These are phyloP conservation scores for Pichia phayaonensis DNA, from an alignment of 805 yeast genomes.

Conservation along the genomic window DNA sequence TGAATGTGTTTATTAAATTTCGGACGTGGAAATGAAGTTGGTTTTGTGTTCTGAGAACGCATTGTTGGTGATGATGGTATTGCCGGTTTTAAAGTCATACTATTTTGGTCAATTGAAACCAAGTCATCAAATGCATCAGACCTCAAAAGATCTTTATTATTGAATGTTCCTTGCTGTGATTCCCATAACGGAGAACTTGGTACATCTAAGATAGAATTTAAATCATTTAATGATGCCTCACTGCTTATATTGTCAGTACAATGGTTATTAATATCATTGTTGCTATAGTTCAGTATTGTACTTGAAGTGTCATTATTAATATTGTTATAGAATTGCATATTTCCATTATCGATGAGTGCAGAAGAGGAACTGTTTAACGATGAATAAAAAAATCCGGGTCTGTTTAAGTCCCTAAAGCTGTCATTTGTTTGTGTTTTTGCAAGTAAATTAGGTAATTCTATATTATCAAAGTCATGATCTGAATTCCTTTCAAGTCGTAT, in stretches of 20 bases:
- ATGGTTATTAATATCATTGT: not conserved
- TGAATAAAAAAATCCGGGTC: not conserved
- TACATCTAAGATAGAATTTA: not conserved
- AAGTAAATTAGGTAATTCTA: not conserved
- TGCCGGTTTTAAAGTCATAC: slow-evolving; percentile 1
- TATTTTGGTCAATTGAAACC: not conserved
- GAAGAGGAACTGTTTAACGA: slow-evolving; percentile 7
- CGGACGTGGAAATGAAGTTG: slow-evolving; percentile 6
- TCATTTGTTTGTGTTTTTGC: not conserved
- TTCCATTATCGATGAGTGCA: not conserved
- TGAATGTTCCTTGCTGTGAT: not conserved
- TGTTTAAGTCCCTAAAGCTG: not conserved
- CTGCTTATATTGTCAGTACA: not conserved
- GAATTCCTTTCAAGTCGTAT: not conserved
- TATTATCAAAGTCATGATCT: not conserved
- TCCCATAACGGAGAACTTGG: slow-evolving; percentile 6
- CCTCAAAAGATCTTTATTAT: not conserved
- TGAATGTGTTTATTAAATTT: slow-evolving; percentile 11
- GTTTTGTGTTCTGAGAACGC: slow-evolving; percentile 1
- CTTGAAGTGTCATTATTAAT: slow-evolving; percentile 5
- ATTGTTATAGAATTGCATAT: not conserved
- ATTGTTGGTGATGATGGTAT: slow-evolving; percentile 24
- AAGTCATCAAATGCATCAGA: slow-evolving; percentile 6
- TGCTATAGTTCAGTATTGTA: not conserved
- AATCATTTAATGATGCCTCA: not conserved